Base-by-base conservation (phyloP, 140 eudicot species). In the Stevia rebaudiana region DNA sequence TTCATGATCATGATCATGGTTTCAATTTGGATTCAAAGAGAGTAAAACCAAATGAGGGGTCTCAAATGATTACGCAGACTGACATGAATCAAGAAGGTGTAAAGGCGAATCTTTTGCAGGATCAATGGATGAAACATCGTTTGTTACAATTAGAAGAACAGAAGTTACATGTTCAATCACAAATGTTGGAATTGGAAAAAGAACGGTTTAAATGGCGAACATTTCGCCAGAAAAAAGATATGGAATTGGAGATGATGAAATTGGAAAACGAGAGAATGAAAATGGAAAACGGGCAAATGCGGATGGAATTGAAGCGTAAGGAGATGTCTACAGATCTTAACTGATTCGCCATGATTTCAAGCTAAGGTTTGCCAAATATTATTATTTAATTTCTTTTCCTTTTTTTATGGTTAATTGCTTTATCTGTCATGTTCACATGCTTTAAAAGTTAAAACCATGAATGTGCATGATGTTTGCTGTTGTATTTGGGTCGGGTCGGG, bases 251-350 rank as follows among this genome's bases (percentile, higher is more conserved):
- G 37, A 74, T 61, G 73, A 79, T 84, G 81, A 81, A 55, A 52
- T 73, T 76, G 75, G 85, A 84, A 73, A 84, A 84, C 22, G 83
- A 81, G 61, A 67, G 79, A 72, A 78, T 84, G 92, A 81, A 72
- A 52, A 73, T 84, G 63, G 87, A 78, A 67, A 84, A 84, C 22
- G 85, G 81, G 62, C 83, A 80, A 19, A 73, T 81, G 76, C 60
- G 79, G 25, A 69, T 84, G 69, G 88, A 84, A 68, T 71, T 84
- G 76, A 81, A 84, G 82, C 77, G 81, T 11, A 81, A 73, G 85
- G 88, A 79, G 67, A 76, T 81, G 76, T 56, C 70, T 51, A 43
- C 67, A 13, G 77, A 78, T 43, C 74, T 72, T 30, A 78, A 43
- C 44, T 77, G 8, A 36, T 28, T 28, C 33, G 33, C 3, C 33